A percentile compares a stretch with the other conserved stretches of the same genome.
Conservation (phyloP, 768 basidiomycete species). For the Strobilomyces dryophilus region DNA sequence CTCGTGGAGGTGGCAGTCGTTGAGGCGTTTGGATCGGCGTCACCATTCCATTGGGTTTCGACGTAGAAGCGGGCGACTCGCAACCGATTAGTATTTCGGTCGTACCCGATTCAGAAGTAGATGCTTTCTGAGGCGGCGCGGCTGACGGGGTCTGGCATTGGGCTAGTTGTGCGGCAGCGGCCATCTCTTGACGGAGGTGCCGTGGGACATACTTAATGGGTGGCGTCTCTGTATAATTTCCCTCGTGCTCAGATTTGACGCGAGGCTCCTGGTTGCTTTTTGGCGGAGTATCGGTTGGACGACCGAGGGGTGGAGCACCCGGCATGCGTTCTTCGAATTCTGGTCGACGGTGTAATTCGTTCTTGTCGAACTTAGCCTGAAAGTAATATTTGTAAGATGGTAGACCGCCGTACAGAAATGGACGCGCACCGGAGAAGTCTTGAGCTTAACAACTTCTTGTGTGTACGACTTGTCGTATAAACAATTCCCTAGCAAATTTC, state of each 20-base stretch:
- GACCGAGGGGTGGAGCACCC: constrained; percentile 4
- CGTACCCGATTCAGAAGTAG: constrained; percentile 1
- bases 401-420: background rate
- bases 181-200: constrained; percentile 34
- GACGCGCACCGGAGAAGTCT: constrained; percentile 67
- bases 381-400: background rate
- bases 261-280: background rate
- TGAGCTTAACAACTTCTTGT: constrained; percentile 82
- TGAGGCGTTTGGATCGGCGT: constrained; percentile 36
- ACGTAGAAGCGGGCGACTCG: background rate
- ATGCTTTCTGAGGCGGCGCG: background rate
- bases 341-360: constrained; percentile 64
- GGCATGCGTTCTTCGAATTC: constrained; percentile 56
- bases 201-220: constrained; percentile 37
- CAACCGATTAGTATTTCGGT: background rate
- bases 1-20: constrained; percentile 21
- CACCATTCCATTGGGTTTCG: constrained; percentile 22
- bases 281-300: background rate
- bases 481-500: constrained; percentile 93
- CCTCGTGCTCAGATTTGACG: constrained; percentile 19
- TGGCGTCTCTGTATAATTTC: constrained; percentile 5
- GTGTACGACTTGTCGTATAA: constrained; percentile 94
- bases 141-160: constrained; percentile 2
- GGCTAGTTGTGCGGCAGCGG: constrained; percentile 3
- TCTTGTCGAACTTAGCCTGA: constrained; percentile 58